Percentiles rank a stretch among this genome's conserved stretches.
phyloP scores from a whole-genome alignment of 2,329 filamentous ascomycete species.

The Trichoderma arundinaceum region DNA sequence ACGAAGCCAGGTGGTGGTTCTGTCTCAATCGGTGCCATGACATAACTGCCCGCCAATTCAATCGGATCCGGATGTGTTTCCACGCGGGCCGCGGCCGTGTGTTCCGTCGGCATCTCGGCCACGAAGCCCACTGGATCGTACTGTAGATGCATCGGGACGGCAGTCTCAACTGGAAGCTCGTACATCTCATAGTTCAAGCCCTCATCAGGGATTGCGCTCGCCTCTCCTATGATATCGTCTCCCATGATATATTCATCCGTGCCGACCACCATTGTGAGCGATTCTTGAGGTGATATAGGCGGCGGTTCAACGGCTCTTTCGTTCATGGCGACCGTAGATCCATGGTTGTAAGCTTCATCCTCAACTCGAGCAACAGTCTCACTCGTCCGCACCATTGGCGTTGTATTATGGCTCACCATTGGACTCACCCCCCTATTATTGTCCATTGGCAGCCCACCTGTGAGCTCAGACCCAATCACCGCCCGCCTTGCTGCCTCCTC shows the following conservation, averaged over 20 bases:
- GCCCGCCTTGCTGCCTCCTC: slow-evolving; percentile 41
- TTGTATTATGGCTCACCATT: slow-evolving; percentile 40
- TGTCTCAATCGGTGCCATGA: slow-evolving; percentile 47
- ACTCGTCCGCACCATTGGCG: slow-evolving; percentile 38
- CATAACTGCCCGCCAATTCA: slow-evolving; percentile 51
- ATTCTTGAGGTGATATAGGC: background rate
- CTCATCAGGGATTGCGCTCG: slow-evolving; percentile 13
- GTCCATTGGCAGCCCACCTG: slow-evolving; percentile 29
- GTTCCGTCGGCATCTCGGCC: slow-evolving; percentile 55
- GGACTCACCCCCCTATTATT: slow-evolving; percentile 41
- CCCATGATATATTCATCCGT: slow-evolving; percentile 32
- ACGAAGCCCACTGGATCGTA: slow-evolving; percentile 53
- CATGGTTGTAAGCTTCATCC: background rate
- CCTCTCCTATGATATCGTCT: slow-evolving; percentile 22
- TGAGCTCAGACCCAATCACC: slow-evolving; percentile 31
- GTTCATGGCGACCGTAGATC: slow-evolving; percentile 8
- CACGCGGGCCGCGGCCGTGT: slow-evolving; percentile 48
- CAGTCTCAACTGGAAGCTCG: slow-evolving; percentile 42
- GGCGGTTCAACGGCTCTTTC: slow-evolving; percentile 15
- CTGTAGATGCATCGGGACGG: slow-evolving; percentile 33
- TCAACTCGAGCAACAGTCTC: slow-evolving; percentile 29
- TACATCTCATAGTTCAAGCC: slow-evolving; percentile 34
- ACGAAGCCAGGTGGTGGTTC: slow-evolving; percentile 39
- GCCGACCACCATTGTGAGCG: background rate
- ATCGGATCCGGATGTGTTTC: slow-evolving; percentile 53